These are phyloP conservation scores for Aspergillus carlsbadensis DNA, from an alignment of 495 filamentous ascomycete genomes.

Conservation along the genomic window DNA sequence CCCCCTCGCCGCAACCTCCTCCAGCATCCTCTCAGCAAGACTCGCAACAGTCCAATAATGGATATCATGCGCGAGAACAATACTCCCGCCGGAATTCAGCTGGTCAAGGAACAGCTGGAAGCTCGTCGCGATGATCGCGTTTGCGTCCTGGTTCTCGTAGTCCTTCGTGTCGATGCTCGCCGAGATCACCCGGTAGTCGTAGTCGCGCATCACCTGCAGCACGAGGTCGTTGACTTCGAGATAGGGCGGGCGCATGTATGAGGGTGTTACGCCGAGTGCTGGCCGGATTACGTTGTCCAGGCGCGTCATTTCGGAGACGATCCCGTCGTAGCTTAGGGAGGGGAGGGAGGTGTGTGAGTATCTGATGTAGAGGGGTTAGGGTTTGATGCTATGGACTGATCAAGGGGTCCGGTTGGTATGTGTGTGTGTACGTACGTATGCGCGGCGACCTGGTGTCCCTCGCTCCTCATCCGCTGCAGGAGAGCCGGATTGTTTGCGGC, in stretches of 20 bases:
- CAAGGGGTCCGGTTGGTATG: no score
- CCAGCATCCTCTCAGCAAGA: conserved; percentile 38
- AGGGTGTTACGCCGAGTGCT: conserved; percentile 69
- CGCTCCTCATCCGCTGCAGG: conserved; percentile 57
- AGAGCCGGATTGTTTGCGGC: conserved; percentile 45
- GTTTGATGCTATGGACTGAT: no score
- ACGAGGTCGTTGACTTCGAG: conserved; percentile 31
- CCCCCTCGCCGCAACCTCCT: conserved; percentile 28
- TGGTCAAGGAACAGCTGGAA: conserved; percentile 30
- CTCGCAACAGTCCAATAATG: conserved; percentile 38
- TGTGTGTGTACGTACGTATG: conserved; percentile 75
- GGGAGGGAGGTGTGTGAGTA: conserved; percentile 63
- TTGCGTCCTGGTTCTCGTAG: conserved; percentile 35
- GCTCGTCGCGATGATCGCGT: conserved; percentile 19
- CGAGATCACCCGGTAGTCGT: conserved; percentile 44
- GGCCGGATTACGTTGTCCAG: conserved; percentile 68
- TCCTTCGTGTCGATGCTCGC: conserved; percentile 48
- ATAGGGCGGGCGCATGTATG: conserved; percentile 62
- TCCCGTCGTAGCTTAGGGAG: conserved; percentile 46
- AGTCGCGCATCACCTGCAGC: conserved; percentile 26
- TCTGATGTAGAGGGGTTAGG: no score
- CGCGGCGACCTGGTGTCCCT: conserved; percentile 72
- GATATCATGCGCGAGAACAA: conserved; percentile 47
- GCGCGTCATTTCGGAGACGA: conserved; percentile 63
- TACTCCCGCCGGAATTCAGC: conserved; percentile 30